Evolutionary conservation across 2,329 filamentous ascomycete genomes (phyloP), one percentile per base, ranked within the genome.

Genomic region (Trichoderma citrinoviride): DNA sequence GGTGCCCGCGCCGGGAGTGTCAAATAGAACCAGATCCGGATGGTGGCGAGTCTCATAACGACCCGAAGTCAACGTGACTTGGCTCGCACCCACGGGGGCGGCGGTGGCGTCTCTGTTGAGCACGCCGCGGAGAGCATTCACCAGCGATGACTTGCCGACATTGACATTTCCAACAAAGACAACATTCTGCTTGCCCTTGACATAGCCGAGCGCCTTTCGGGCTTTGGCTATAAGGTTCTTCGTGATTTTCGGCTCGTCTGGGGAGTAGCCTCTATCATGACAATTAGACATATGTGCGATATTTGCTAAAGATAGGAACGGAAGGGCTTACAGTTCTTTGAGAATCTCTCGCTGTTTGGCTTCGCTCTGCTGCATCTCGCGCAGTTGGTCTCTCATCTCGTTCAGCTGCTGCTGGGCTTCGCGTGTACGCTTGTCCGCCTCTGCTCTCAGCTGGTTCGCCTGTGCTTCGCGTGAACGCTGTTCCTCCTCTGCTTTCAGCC

Each of bases 221-320:
- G 49, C 49, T 10, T 5, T 29, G 25, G 3, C 1, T 12, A 29
- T 29, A 25, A 29, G 8, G 1, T 52, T 25, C 6, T 6, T 0
- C 8, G 49, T 52, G 14, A 52, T 19, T 14, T 5, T 4, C 15
- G 49, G 49, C 49, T 29, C 17, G 8, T 33, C 49, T 5, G 15
- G 1, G 2, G 29, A 7, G 14, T 29, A 52, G 4, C 49, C 49
- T 6, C 49, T 52, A 5, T 8, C 17, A 29, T 27, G 47, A 17
- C 2, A 7, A 14, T 47, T 25, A 49, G 8, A 17, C 25, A 0
- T 14, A 8, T 2, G 0, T 17, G 3, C 15, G 19, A 3, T 2
- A 12, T n/a, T 3, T n/a, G n/a, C 23, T 1, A 2, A 1, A 1
- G 12, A 0, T 5, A 4, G 19, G 7, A 15, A 50, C 3, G 6